These are phyloP conservation scores for Saccharum officinarum DNA, from an alignment of 176 grass and related monocot species.

Conservation along the genomic window DNA sequence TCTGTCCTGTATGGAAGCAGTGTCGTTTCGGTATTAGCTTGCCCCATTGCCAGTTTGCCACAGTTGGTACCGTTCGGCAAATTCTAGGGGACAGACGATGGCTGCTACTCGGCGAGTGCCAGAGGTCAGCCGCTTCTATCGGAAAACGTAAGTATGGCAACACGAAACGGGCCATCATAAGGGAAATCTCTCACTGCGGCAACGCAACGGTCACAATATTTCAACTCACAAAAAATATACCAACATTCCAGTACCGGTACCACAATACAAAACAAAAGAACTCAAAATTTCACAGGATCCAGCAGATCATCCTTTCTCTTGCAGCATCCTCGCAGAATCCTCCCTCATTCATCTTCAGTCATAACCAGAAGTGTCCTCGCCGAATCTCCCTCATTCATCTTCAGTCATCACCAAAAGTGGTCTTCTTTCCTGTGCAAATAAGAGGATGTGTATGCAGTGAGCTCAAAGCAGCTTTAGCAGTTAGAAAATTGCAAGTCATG, in stretches of 20 bases:
- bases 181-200: background rate
- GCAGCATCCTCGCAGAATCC: background rate
- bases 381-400: background rate
- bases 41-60: no score
- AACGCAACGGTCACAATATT: background rate
- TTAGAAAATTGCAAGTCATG: background rate
- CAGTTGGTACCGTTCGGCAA: no score
- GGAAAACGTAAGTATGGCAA: no score
- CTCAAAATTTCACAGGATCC: background rate
- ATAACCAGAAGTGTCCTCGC: constrained; percentile 40
- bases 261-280: background rate
- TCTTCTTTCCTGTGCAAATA: constrained; percentile 69
- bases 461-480: background rate
- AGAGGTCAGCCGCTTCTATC: no score
- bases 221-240: background rate
- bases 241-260: background rate
- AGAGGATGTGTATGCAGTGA: background rate
- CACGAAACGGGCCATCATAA: background rate
- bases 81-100: no score
- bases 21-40: no score
- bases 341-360: background rate
- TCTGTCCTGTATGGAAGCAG: no score
- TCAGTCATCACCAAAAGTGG: constrained; percentile 52
- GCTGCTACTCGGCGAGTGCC: no score
- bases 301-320: background rate